Evolutionary conservation across 164 flowering plant genomes (phyloP).

Genomic region (Nymphaea colorata): DNA sequence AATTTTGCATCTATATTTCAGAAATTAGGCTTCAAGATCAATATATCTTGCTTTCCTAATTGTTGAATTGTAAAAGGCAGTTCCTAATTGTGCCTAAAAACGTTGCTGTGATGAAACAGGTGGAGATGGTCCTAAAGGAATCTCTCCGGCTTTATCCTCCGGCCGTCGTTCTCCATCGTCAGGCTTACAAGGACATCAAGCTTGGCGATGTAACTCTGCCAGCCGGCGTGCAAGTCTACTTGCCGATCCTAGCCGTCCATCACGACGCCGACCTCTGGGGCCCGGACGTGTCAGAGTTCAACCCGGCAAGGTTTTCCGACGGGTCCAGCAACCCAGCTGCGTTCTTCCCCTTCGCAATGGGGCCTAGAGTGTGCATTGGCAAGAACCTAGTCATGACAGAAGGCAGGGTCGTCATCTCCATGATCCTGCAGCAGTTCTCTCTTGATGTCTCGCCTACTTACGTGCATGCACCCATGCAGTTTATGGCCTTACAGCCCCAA

Average conservation of each 20-base stretch:
- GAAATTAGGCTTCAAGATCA: too few relatives aligned
- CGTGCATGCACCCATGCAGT: neutral
- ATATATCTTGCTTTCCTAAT: too few relatives aligned
- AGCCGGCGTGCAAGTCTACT: neutral
- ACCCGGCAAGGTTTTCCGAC: constrained; percentile 3
- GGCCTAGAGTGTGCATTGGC: constrained; percentile 4
- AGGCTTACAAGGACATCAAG: constrained; percentile 11
- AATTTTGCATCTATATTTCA: too few relatives aligned
- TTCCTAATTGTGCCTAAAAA: too few relatives aligned
- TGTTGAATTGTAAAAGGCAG: neutral
- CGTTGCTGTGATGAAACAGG: neutral
- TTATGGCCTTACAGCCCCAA: neutral
- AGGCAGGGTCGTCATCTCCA: neutral
- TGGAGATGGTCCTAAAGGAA: constrained; percentile 40
- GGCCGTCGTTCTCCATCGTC: constrained; percentile 23
- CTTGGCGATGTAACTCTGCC: neutral
- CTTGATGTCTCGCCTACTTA: neutral
- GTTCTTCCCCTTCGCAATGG: constrained; percentile 7
- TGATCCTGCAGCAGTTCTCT: neutral
- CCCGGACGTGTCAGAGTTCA: constrained; percentile 1
- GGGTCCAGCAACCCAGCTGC: neutral
- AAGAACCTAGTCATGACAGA: neutral
- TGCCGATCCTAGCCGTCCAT: neutral
- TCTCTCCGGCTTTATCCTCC: constrained; percentile 50
- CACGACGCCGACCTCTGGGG: constrained; percentile 4